A percentile compares a stretch with the other conserved stretches of the same genome.
These are phyloP conservation scores for Pichia sp. DNA, from an alignment of 1,139 yeast species.

Conservation along the genomic window DNA sequence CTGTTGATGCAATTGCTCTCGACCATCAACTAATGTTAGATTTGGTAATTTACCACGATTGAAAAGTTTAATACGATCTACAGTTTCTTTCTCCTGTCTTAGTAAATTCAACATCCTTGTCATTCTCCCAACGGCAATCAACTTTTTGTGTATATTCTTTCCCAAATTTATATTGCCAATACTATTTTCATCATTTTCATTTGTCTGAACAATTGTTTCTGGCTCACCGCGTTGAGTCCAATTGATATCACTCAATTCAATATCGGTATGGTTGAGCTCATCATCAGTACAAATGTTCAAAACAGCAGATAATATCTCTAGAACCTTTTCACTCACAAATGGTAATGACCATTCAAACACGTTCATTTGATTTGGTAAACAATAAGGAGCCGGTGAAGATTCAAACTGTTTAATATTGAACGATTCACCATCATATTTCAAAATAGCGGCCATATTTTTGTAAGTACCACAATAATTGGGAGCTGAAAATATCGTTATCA, in stretches of 20 bases:
- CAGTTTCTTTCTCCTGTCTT: slow-evolving; percentile 84
- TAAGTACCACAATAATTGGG: slow-evolving; percentile 94
- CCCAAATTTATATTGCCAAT: slow-evolving; percentile 30
- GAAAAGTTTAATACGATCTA: slow-evolving; percentile 49
- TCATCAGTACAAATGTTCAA: slow-evolving; percentile 93
- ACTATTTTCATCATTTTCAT: slow-evolving; percentile 24
- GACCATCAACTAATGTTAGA: slow-evolving; percentile 75
- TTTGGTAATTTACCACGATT: slow-evolving; percentile 57
- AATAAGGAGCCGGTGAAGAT: slow-evolving; percentile 76
- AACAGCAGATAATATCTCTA: slow-evolving; percentile 90
- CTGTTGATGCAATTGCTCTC: slow-evolving; percentile 65
- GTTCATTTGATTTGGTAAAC: slow-evolving; percentile 97
- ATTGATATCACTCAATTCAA: neutral
- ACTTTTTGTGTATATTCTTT: slow-evolving; percentile 72
- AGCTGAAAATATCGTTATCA: slow-evolving; percentile 89
- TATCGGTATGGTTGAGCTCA: slow-evolving; percentile 39
- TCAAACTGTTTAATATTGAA: slow-evolving; percentile 95
- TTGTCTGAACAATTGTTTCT: neutral
- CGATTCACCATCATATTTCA: slow-evolving; percentile 83
- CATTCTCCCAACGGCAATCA: slow-evolving; percentile 88
- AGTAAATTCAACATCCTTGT: slow-evolving; percentile 87
- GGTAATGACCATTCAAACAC: slow-evolving; percentile 97
- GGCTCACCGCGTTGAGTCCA: neutral
- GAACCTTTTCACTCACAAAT: slow-evolving; percentile 90
- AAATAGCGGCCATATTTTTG: slow-evolving; percentile 84